A percentile compares a stretch with the other conserved stretches of the same genome.
Evolutionary conservation across 2,329 filamentous ascomycete genomes (phyloP).

Genomic region (Nothopassalora personata): DNA sequence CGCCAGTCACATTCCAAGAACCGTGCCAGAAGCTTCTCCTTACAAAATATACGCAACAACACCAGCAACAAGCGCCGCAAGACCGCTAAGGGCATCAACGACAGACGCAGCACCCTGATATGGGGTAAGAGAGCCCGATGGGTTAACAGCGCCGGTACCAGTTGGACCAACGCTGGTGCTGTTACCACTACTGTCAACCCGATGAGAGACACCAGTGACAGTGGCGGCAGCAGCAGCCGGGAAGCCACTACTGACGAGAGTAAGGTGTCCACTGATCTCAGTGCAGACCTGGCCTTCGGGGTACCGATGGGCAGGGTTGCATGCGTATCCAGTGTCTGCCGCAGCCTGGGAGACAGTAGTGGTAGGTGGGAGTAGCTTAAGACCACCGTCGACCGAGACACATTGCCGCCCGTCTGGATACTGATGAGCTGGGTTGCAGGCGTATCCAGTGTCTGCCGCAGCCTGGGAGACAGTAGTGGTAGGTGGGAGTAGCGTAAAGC

Average conservation of each 20-base stretch:
- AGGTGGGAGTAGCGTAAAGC: background rate
- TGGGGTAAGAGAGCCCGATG: background rate
- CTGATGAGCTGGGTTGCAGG: slow-evolving; percentile 3
- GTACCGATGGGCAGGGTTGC: slow-evolving; percentile 5
- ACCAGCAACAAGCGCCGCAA: slow-evolving; percentile 2
- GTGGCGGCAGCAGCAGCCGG: background rate
- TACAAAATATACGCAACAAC: slow-evolving; percentile 5
- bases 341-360: background rate
- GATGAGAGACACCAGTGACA: background rate
- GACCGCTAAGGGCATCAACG: background rate
- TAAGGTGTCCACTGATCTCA: background rate
- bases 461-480: slow-evolving; percentile 1
- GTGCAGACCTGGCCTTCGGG: slow-evolving; percentile 1
- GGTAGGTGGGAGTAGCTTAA: background rate
- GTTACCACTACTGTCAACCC: background rate
- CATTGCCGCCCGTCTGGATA: slow-evolving; percentile 2
- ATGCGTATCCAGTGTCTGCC: background rate
- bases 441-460: background rate
- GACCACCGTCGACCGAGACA: background rate
- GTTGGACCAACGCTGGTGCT: background rate
- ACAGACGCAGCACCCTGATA: background rate
- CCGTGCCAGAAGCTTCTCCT: too few species aligned
- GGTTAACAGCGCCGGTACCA: background rate
- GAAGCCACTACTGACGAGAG: background rate
- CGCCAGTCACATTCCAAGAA: too few species aligned